Percentiles rank a stretch among this genome's conserved stretches.
Conservation (phyloP, 2,329 filamentous ascomycete species). For the Botrytis porri region DNA sequence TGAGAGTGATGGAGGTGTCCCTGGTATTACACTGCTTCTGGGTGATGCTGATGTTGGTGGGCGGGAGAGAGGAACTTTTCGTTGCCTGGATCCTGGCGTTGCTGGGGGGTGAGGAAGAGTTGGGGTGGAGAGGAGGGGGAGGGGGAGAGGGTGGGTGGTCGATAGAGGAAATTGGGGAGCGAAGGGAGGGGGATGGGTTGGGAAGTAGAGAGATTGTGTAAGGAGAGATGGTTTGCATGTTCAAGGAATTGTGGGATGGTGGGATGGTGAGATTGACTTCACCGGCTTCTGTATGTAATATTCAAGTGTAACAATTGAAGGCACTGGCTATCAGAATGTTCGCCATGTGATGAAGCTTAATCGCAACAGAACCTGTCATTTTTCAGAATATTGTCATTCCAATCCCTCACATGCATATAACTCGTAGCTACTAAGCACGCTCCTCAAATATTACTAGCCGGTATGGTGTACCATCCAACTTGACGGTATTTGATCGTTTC, state of each 20-base stretch:
- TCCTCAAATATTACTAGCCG: too few species aligned
- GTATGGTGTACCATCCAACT: background rate
- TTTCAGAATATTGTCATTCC: background rate
- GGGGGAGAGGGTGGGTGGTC: too few species aligned
- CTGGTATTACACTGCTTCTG: conserved; percentile 70
- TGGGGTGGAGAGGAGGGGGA: background rate
- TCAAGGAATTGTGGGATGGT: too few species aligned
- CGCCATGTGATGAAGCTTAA: background rate
- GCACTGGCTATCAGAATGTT: background rate
- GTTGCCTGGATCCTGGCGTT: conserved; percentile 50
- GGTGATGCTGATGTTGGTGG: conserved; percentile 51
- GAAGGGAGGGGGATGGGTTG: background rate
- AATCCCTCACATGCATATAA: background rate
- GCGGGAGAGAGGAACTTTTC: conserved; percentile 44
- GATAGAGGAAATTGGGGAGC: background rate
- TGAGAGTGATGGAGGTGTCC: conserved; percentile 64
- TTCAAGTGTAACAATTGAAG: background rate
- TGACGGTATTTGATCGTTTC: background rate
- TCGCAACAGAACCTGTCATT: background rate
- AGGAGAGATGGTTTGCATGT: background rate
- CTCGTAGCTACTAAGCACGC: background rate
- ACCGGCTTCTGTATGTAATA: background rate
- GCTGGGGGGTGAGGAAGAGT: conserved; percentile 55
- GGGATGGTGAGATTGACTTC: background rate
- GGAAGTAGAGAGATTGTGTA: background rate